Percentiles rank a stretch among this genome's conserved stretches.
phyloP scores from a whole-genome alignment of 2,329 filamentous ascomycete species.

The Thermothelomyces thermophilus region DNA sequence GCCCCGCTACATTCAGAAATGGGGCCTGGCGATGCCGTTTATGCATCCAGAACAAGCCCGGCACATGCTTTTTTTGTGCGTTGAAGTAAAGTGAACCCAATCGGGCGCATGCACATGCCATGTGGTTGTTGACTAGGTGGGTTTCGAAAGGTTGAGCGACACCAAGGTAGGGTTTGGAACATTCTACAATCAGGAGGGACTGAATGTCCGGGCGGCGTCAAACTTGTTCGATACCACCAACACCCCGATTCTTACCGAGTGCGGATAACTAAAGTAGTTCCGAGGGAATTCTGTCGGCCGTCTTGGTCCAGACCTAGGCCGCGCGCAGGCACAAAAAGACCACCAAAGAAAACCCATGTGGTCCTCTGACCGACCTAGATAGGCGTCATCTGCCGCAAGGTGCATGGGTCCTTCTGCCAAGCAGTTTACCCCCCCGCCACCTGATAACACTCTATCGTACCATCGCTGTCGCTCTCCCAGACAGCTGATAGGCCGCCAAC shows the following conservation, averaged over 20 bases:
- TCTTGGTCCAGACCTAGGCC: background rate
- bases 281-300: too few relatives aligned
- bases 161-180: too few relatives aligned
- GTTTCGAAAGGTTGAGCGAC: too few relatives aligned
- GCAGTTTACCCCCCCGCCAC: conserved; percentile 15
- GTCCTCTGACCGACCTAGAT: background rate
- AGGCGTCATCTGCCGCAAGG: background rate
- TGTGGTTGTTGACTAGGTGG: background rate
- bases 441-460: conserved; percentile 13
- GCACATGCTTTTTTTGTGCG: too few relatives aligned
- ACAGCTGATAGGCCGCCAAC: conserved; percentile 12
- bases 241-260: too few relatives aligned
- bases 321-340: background rate
- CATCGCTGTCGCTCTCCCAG: background rate
- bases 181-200: too few relatives aligned
- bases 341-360: background rate
- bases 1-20: conserved; percentile 4
- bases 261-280: too few relatives aligned
- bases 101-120: background rate
- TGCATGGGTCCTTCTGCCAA: conserved; percentile 3
- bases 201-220: too few relatives aligned
- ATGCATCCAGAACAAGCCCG: background rate
- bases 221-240: too few relatives aligned
- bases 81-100: too few relatives aligned
- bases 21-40: background rate